Evolutionary conservation across 129 eudicot genomes (phyloP), one percentile per base, ranked within the genome.

Genomic region (Flaveria sonorensis): DNA sequence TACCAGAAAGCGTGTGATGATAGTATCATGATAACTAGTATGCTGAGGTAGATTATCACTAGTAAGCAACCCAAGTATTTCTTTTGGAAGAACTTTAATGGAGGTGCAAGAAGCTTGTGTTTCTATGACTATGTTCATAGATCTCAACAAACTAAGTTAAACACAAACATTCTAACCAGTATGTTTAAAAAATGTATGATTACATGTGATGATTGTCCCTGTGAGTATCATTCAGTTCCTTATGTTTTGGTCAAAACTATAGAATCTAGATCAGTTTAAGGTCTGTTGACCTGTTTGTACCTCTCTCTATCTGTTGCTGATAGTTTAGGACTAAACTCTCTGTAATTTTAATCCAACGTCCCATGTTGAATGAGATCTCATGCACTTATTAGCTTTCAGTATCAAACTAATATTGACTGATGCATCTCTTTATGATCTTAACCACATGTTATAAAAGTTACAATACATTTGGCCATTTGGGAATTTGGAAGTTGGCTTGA

Each of bases 251-350:
- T 32, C 24, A 16, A 63, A 47, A 19, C 4, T 64, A 19, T 36
- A 19, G 65, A 48, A 76, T 30, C 42, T 20, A 48, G 52, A 64
- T 19, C 62, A 28, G 60, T 30, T 64, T 61, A 45, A 74, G 71
- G 46, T 42, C 63, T 36, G 21, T 74, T 42, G 78, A 74, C 13
- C 15, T 59, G 78, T 60, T 43, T 42, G 24, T 74, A 36, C 46
- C 48, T 26, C 16, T 51, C 15, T 16, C 61, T 70, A 50, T 51
- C 75, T 26, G 7, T 52, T 71, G 18, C 76, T n/a, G 32, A 52
- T 52, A 30, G 76, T 71, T 71, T n/a, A 30, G 4, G 1, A 71
- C 21, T 71, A 19, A 30, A 52, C 6, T 52, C 46, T 1, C 65
- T 71, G 65, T 71, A 30, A 51, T 28, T 3, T 4, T 19, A 16